Percentiles rank a stretch among this genome's conserved stretches.
Conservation (phyloP, 148 eudicot genomes). For the Cornus florida region DNA sequence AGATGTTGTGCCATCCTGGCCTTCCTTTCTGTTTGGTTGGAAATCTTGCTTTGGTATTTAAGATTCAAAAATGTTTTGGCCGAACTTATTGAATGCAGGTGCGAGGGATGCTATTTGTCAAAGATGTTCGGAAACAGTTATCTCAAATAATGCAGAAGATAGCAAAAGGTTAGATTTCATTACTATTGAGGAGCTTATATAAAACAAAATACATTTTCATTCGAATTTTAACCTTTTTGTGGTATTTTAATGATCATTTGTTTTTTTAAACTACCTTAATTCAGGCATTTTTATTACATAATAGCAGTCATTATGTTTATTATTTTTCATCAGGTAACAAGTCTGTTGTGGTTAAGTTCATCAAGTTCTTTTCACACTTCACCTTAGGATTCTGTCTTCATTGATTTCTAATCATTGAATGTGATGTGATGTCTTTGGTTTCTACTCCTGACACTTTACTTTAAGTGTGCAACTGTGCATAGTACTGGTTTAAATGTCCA, state of each 20-base stretch:
- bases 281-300: not conserved
- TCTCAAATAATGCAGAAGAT: constrained; percentile 89
- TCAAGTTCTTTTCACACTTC: not conserved
- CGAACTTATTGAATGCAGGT: constrained; percentile 33
- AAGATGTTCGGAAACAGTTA: constrained; percentile 87
- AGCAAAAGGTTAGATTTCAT: constrained; percentile 55
- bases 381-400: not conserved
- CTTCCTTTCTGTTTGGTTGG: not conserved
- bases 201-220: not conserved
- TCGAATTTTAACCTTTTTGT: not conserved
- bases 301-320: not conserved
- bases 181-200: not conserved
- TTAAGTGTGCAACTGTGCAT: no score
- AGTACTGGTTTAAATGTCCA: no score
- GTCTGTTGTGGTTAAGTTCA: not conserved
- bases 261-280: not conserved
- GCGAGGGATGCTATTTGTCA: constrained; percentile 94
- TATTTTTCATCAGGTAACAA: not conserved
- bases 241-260: not conserved
- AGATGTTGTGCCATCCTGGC: not conserved
- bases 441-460: no score
- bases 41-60: not conserved
- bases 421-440: no score
- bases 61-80: not conserved
- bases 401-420: no score